A percentile compares a stretch with the other conserved stretches of the same genome.
These are phyloP conservation scores for Xylaria nigripes DNA, from an alignment of 495 filamentous ascomycete genomes.

Conservation along the genomic window DNA sequence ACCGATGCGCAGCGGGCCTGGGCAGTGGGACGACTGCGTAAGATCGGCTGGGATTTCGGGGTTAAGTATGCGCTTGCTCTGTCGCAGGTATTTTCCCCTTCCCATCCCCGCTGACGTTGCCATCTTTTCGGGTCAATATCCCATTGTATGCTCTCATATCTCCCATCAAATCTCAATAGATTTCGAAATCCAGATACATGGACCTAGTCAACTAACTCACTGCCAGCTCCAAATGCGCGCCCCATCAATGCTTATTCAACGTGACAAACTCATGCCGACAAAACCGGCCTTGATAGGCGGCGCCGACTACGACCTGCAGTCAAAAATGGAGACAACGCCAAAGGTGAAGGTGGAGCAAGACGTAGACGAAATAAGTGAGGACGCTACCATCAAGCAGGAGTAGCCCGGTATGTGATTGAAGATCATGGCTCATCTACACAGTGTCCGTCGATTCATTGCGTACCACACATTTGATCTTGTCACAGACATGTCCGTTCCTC, in stretches of 20 bases:
- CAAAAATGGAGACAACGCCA: neutral
- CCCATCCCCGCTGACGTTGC: neutral
- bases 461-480: too few species aligned
- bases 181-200: too few species aligned
- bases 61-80: conserved; percentile 43
- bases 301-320: conserved; percentile 23
- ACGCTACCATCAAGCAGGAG: neutral
- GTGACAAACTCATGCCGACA: conserved; percentile 34
- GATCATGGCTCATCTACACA: too few species aligned
- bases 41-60: conserved; percentile 40
- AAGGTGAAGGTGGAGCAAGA: neutral
- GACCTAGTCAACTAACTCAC: neutral
- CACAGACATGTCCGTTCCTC: too few species aligned
- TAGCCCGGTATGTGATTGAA: neutral
- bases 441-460: too few species aligned
- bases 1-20: conserved; percentile 43
- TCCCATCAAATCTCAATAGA: neutral
- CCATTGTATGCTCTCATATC: neutral
- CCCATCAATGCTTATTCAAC: conserved; percentile 46
- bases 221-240: conserved; percentile 38
- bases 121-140: neutral
- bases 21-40: conserved; percentile 36
- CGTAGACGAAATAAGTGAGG: neutral
- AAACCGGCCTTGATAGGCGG: conserved; percentile 20
- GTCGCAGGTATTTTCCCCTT: conserved; percentile 22